Base-by-base conservation (phyloP, 2,329 filamentous ascomycete species). In the Scopulariopsis brevicaulis region DNA sequence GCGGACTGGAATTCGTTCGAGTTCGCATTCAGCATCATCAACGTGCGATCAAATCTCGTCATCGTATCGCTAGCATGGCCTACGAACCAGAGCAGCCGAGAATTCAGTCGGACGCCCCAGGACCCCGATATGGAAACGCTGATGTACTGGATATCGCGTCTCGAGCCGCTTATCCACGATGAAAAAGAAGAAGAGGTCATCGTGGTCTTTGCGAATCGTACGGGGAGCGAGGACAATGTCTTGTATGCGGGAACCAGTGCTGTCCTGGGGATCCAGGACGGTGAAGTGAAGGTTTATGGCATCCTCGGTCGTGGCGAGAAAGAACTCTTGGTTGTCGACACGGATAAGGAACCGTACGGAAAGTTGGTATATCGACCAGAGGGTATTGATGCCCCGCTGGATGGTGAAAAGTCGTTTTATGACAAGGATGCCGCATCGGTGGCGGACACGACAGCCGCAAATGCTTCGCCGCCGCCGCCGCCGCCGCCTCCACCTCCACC, bases 31-130 rank as follows among this genome's bases (percentile, higher is more conserved):
- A 82, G 87, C 50, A 72, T 85, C 7, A 66, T 90, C 0, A 70
- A 81, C 1, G 69, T 73, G 0, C 65, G 76, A 0, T 78, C 85
- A 0, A 82, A 83, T 18, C 62, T 92, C 0, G 82, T 89, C 1
- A 80, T 90, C 35, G 62, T 93, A 0, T 82, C 81, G 3, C 91
- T 92, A 87, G 87, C 89, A 0, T 93, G 87, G 88, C 74, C 88
- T 37, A 90, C 87, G 1, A 74, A 67, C 57, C 82, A 75, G 60
- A 77, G 74, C 63, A 75, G 68, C 1, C 74, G 64, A 12, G 58
- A 59, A 7, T 83, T 73, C 65, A 81, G 65, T 58, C 74, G 62
- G n/a, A 72, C 61, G 61, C 81, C 80, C 0, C 66, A 76, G 0
- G 79, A 83, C 53, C 86, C 87, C 0, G 88, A 92, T 62, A 78